Evolutionary conservation across 345 rosid genomes (phyloP), one percentile per base, ranked within the genome.

Genomic region (Luvunga scandens): DNA sequence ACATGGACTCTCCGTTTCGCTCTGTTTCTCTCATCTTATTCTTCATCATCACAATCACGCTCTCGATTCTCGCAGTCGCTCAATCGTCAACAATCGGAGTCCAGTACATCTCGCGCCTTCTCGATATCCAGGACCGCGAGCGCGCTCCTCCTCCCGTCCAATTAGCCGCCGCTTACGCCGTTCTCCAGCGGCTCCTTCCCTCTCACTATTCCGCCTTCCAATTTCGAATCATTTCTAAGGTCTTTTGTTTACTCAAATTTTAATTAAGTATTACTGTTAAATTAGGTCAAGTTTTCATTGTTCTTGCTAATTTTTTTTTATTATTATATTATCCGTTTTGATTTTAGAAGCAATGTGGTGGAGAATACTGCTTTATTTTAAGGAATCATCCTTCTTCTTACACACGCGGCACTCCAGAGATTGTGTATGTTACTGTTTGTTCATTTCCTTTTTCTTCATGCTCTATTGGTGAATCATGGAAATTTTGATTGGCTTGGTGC

Each of bases 71-170:
- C 34, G 63, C 81, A 21, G 7, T 64, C 13, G 82, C 81, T 76
- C 80, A 62, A 16, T 63, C 90, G 1, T 89, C 91, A 55, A 87
- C 95, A 48, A 69, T 85, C 84, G 95, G 95, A 59, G 91, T 88
- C 77, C 84, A 83, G 24, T 86, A 88, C 85, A 79, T 91, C n/a
- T 88, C 91, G 13, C 75, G 79, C 42, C 82, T 91, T 30, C 93
- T 91, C 69, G 86, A 89, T 24, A 81, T 87, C 66, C 95, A 91
- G 83, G 93, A 87, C 27, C 82, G 82, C 60, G 93, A 89, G 84
- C 83, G 91, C 27, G 89, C 93, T 81, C 81, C 91, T 78, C 85
- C 90, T 33, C 66, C 90, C 4, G 86, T 87, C 78, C 95, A 91
- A 77, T 57, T 89, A 33, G 86, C 87, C 9, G 91, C 95, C 0